phyloP scores from a whole-genome alignment of 2,329 filamentous ascomycete species.

The Penicillium sp. region DNA sequence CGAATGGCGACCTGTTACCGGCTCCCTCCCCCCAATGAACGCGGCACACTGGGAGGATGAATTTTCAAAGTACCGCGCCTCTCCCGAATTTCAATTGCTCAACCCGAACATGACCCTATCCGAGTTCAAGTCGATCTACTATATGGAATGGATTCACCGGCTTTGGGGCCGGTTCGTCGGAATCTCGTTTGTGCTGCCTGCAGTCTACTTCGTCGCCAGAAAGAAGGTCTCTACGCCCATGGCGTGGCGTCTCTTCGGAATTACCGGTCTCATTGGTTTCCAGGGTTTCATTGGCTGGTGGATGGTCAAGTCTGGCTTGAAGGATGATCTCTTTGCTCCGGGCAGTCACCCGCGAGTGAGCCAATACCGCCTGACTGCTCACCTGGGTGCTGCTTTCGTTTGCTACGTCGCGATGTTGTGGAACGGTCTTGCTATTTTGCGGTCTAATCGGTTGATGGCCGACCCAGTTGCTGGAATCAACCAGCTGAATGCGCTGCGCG shows the following conservation, averaged over 20 bases:
- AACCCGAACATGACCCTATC: slow-evolving; percentile 90
- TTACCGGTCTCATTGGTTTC: slow-evolving; percentile 86
- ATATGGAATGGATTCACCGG: slow-evolving; percentile 97
- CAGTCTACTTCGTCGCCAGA: slow-evolving; percentile 81
- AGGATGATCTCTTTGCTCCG: slow-evolving; percentile 90
- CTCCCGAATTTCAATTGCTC: slow-evolving; percentile 86
- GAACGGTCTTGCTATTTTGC: slow-evolving; percentile 80
- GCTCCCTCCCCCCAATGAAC: slow-evolving; percentile 79
- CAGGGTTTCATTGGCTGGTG: slow-evolving; percentile 97
- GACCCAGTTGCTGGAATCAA: slow-evolving; percentile 64
- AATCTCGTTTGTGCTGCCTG: slow-evolving; percentile 82
- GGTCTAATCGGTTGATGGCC: slow-evolving; percentile 69
- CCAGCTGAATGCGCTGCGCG: slow-evolving; percentile 61
- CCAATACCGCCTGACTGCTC: slow-evolving; percentile 88
- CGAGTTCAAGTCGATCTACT: slow-evolving; percentile 99
- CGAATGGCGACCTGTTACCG: slow-evolving; percentile 96
- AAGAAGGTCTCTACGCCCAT: slow-evolving; percentile 75
- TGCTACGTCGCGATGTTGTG: slow-evolving; percentile 95
- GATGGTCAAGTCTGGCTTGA: slow-evolving; percentile 97
- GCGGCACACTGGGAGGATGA: slow-evolving; percentile 84
- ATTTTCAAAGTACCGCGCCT: slow-evolving; percentile 87
- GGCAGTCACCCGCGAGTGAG: slow-evolving; percentile 89
- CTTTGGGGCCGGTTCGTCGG: slow-evolving; percentile 93
- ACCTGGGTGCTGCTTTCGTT: slow-evolving; percentile 84
- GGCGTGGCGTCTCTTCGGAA: slow-evolving; percentile 74